Base-by-base conservation (phyloP, 2,329 filamentous ascomycete species). In the Colletotrichum sojae region DNA sequence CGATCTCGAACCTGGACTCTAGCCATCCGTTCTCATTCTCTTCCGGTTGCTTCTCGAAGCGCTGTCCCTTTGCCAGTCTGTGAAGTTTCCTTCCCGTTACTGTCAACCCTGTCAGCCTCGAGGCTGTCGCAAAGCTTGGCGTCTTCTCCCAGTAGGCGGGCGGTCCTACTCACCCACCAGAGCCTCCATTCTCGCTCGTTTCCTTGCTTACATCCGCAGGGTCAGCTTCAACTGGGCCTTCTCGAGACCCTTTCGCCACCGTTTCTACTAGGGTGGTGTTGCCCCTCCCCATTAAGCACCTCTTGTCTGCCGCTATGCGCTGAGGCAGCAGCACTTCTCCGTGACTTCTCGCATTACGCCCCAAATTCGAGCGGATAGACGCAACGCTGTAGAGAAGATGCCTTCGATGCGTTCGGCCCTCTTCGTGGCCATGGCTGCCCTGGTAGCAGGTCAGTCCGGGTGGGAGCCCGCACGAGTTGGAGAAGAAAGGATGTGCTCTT, bases 401-500 rank as follows among this genome's bases (percentile, higher is more conserved):
- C 27, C 16, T 46, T 6, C 2, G 12, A n/a, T 61, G 31, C n/a
- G 4, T n/a, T 57, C 15, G 27, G 74, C 75, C 49, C 68, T 79
- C 53, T 53, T 75, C 66, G 76, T 77, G 68, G 72, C 73, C 65
- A 73, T 73, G 40, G 75, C 73, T 52, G 75, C 75, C 51, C 62
- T 77, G 36, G 79, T 72, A 49, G 51, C 72, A 39, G 84, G 82
- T 18, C 86, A 88, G 68, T 78, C 82, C 75, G 77, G 78, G 78
- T 91, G 89, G 88, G 61, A 67, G 13, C 67, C 73, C n/a, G 52
- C 22, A 45, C 86, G 91, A 75, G 78, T 88, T 61, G 90, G 87
- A 74, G 83, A 87, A 74, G 83, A 86, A 6, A 86, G 85, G 15
- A 87, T 92, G 76, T 92, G 89, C 76, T 78, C 77, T 55, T 92